Evolutionary conservation across 345 rosid genomes (phyloP).

Genomic region (Pugionium cornutum): DNA sequence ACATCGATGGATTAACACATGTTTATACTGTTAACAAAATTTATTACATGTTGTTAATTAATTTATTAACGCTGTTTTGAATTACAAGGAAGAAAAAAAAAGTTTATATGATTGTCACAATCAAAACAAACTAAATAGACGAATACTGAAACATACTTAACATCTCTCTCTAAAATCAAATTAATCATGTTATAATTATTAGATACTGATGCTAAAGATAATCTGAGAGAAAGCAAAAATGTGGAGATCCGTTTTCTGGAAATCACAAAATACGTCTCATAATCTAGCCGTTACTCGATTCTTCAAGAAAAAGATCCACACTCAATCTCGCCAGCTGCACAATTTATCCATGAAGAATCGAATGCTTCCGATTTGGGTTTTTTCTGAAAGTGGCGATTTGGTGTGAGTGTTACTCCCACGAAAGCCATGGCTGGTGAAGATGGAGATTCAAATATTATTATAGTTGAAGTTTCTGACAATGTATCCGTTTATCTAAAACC

Average conservation of each 20-base stretch:
- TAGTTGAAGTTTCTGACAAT: conserved; percentile 19
- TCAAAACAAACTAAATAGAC: too few species aligned
- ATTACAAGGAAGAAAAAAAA: too few species aligned
- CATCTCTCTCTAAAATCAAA: too few species aligned
- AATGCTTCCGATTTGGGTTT: conserved; percentile 17
- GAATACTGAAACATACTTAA: too few species aligned
- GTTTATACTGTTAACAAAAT: too few species aligned
- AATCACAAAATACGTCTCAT: conserved; percentile 42
- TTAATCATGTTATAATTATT: conserved; percentile 10
- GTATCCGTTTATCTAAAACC: conserved; percentile 4
- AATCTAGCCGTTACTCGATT: conserved; percentile 25
- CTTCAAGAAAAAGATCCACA: conserved; percentile 34
- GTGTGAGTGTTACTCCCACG: conserved; percentile 8
- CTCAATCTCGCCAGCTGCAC: conserved; percentile 24
- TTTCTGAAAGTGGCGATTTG: conserved; percentile 32
- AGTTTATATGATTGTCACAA: too few species aligned
- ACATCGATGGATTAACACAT: too few species aligned
- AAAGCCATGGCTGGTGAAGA: conserved; percentile 25
- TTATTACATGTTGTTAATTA: too few species aligned
- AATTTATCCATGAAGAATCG: conserved; percentile 17
- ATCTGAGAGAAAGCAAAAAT: conserved; percentile 36
- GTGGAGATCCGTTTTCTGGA: conserved; percentile 59
- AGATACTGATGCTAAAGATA: conserved; percentile 6
- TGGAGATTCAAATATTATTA: conserved; percentile 20
- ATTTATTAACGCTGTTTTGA: too few species aligned